Evolutionary conservation across 371 early-diverging fungal genomes (phyloP).

Genomic region (Apophysomyces elegans): DNA sequence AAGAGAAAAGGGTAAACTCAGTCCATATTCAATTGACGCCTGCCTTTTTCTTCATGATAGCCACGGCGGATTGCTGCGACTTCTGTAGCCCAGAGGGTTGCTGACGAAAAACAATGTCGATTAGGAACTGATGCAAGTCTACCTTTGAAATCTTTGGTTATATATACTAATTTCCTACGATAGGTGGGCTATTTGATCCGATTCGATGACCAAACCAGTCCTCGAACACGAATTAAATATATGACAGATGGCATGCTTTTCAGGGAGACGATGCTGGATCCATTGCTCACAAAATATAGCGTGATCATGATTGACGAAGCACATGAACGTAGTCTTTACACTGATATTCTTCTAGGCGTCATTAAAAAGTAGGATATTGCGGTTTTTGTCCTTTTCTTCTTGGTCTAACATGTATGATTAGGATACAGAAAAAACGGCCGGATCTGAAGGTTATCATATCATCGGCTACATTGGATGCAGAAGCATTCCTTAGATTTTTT

Average conservation of each 20-base stretch:
- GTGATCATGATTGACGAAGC: slow-evolving; percentile 94
- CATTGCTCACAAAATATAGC: slow-evolving; percentile 77
- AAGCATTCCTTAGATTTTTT: slow-evolving; percentile 69
- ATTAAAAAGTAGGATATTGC: slow-evolving; percentile 61
- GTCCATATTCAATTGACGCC: not conserved
- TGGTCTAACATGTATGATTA: slow-evolving; percentile 22
- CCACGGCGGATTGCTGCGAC: slow-evolving; percentile 97
- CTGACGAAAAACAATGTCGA: slow-evolving; percentile 85
- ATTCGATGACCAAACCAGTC: slow-evolving; percentile 72
- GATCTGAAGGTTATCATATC: slow-evolving; percentile 74
- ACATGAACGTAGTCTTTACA: slow-evolving; percentile 89
- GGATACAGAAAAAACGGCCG: slow-evolving; percentile 65
- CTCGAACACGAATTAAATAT: slow-evolving; percentile 79
- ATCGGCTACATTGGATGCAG: slow-evolving; percentile 80
- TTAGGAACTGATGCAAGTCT: slow-evolving; percentile 78
- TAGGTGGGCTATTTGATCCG: slow-evolving; percentile 69
- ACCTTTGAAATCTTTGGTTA: not conserved
- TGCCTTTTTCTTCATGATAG: slow-evolving; percentile 43
- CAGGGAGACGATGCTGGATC: slow-evolving; percentile 76
- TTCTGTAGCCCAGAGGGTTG: slow-evolving; percentile 95
- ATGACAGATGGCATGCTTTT: slow-evolving; percentile 94
- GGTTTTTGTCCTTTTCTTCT: not conserved
- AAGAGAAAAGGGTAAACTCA: not conserved
- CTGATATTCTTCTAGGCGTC: slow-evolving; percentile 85
- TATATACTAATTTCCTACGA: slow-evolving; percentile 55